These are phyloP conservation scores for Neocatenulostroma microsporum DNA, from an alignment of 2,329 filamentous ascomycete species.

Conservation along the genomic window DNA sequence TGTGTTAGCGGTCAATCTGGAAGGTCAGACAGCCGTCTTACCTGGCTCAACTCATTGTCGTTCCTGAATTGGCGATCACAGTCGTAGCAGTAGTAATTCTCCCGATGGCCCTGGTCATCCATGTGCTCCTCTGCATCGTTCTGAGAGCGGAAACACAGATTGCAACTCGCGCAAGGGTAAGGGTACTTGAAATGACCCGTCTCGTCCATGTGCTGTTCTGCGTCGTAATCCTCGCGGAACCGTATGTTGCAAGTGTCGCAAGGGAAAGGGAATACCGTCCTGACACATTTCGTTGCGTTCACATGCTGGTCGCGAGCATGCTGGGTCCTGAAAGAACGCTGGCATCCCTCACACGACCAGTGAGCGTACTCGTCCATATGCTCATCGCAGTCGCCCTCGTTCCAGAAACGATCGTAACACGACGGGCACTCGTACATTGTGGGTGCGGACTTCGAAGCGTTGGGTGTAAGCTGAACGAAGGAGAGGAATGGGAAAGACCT, in stretches of 20 bases:
- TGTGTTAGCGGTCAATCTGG: background rate
- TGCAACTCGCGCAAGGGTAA: conserved; percentile 25
- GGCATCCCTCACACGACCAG: conserved; percentile 27
- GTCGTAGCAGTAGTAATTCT: conserved; percentile 25
- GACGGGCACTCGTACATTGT: conserved; percentile 12
- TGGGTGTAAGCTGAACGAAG: too few relatives aligned
- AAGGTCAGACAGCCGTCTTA: too few relatives aligned
- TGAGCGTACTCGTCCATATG: conserved; percentile 15
- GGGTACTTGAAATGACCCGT: conserved; percentile 23
- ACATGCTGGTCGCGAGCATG: conserved; percentile 27
- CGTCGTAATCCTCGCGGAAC: too few relatives aligned
- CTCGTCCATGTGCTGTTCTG: too few relatives aligned
- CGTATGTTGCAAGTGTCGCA: too few relatives aligned
- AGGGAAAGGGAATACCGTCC: too few relatives aligned
- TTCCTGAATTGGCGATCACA: conserved; percentile 28
- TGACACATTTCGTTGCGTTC: too few relatives aligned
- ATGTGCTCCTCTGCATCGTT: conserved; percentile 22
- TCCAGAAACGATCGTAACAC: conserved; percentile 12
- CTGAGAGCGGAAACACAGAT: conserved; percentile 14
- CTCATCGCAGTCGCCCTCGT: conserved; percentile 5
- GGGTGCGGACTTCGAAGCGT: too few relatives aligned
- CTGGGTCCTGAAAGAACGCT: conserved; percentile 18
- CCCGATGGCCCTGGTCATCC: conserved; percentile 20
- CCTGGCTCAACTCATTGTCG: conserved; percentile 20
- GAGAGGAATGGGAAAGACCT: too few relatives aligned